phyloP scores from a whole-genome alignment of 1,284 basidiomycete genomes.

The Volvariella surrecta region DNA sequence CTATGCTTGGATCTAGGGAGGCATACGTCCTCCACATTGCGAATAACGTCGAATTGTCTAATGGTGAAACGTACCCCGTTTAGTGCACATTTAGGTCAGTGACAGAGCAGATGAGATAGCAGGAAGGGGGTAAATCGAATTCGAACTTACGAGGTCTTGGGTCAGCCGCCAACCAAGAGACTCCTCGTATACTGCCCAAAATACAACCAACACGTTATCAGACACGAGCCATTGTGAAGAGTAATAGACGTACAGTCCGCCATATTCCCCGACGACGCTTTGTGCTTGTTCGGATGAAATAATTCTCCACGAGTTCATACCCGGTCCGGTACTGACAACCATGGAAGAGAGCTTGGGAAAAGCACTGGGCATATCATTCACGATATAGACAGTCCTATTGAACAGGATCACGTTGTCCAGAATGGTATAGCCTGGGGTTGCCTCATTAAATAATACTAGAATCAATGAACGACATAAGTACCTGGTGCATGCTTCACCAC shows the following conservation, averaged over 20 bases:
- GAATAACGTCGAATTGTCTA: constrained; percentile 67
- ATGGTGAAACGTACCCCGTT: no score
- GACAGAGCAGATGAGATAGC: constrained; percentile 5
- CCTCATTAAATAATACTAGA: constrained; percentile 4
- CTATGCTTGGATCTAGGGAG: constrained; percentile 51
- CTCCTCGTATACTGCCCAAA: constrained; percentile 37
- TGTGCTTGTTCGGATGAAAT: constrained; percentile 47
- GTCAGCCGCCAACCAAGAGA: constrained; percentile 49
- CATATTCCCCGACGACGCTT: constrained; percentile 41
- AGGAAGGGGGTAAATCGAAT: no score
- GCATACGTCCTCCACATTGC: constrained; percentile 76
- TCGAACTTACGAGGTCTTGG: constrained; percentile 32
- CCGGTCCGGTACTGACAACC: constrained; percentile 36
- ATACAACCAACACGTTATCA: background rate
- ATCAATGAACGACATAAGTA: constrained; percentile 18
- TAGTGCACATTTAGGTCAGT: no score
- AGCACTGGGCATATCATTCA: constrained; percentile 42
- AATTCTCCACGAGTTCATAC: constrained; percentile 58
- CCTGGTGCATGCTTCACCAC: constrained; percentile 54
- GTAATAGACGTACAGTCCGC: constrained; percentile 38
- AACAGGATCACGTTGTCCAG: constrained; percentile 68
- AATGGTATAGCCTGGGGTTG: constrained; percentile 79
- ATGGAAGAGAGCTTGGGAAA: constrained; percentile 46
- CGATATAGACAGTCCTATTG: constrained; percentile 63
- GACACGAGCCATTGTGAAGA: constrained; percentile 9